These are phyloP conservation scores for Aspergillus spinulosporus DNA, from an alignment of 2,329 filamentous ascomycete genomes.

Conservation along the genomic window DNA sequence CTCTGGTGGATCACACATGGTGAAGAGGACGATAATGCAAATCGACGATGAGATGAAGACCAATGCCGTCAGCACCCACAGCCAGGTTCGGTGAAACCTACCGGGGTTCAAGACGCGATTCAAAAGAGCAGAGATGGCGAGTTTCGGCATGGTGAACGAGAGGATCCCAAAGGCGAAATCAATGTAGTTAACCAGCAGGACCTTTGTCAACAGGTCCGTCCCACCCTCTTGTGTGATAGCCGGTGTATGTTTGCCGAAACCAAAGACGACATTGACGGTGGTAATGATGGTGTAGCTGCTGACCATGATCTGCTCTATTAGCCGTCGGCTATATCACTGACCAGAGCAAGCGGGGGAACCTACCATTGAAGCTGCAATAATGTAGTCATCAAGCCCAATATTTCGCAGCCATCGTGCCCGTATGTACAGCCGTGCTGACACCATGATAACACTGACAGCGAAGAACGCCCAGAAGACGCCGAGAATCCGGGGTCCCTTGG, in stretches of 20 bases:
- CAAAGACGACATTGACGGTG: slow-evolving; percentile 37
- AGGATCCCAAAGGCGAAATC: slow-evolving; percentile 32
- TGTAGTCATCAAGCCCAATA: slow-evolving; percentile 41
- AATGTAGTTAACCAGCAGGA: slow-evolving; percentile 28
- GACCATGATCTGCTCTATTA: slow-evolving; percentile 14
- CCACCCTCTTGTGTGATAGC: slow-evolving; percentile 24
- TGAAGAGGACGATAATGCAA: slow-evolving; percentile 45
- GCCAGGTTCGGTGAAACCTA: slow-evolving; percentile 15
- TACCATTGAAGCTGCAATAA: slow-evolving; percentile 39
- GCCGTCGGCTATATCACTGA: background rate
- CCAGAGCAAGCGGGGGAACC: slow-evolving; percentile 9
- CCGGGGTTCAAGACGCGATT: slow-evolving; percentile 31
- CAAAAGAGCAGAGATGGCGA: slow-evolving; percentile 32
- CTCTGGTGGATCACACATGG: slow-evolving; percentile 43
- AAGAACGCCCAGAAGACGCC: slow-evolving; percentile 35
- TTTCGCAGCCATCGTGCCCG: slow-evolving; percentile 33
- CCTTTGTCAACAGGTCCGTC: slow-evolving; percentile 28
- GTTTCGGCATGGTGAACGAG: slow-evolving; percentile 32
- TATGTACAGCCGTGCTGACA: slow-evolving; percentile 37
- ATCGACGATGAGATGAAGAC: slow-evolving; percentile 35
- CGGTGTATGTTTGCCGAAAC: slow-evolving; percentile 44
- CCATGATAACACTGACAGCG: slow-evolving; percentile 33
- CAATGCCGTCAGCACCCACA: slow-evolving; percentile 33
- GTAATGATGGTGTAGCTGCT: slow-evolving; percentile 28
- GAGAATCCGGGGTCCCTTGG: slow-evolving; percentile 41